Conservation (phyloP, 2,329 filamentous ascomycete species). For the Colletotrichum eremochloae region DNA sequence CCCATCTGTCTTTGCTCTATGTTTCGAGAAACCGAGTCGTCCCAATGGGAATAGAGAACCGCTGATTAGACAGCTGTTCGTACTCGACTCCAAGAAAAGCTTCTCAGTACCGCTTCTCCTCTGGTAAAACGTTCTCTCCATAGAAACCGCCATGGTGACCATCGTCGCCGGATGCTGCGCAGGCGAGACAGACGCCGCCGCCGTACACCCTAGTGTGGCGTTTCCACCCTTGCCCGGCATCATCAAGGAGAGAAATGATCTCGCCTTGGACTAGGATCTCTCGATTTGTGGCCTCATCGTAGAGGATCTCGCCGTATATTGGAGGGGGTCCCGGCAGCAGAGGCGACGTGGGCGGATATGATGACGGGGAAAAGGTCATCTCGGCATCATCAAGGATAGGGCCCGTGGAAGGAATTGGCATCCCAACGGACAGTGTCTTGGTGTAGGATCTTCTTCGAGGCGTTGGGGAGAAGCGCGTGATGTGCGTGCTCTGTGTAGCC, state of each 20-base stretch:
- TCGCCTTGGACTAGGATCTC: conserved; percentile 63
- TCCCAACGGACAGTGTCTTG: conserved; percentile 54
- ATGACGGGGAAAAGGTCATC: conserved; percentile 59
- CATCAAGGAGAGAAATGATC: conserved; percentile 63
- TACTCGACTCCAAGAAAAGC: background rate
- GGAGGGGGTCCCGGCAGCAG: conserved; percentile 63
- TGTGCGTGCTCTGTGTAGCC: conserved; percentile 43
- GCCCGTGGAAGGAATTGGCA: conserved; percentile 45
- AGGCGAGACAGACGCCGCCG: conserved; percentile 69
- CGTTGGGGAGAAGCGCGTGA: conserved; percentile 48
- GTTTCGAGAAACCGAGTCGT: conserved; percentile 4
- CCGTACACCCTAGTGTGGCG: conserved; percentile 72
- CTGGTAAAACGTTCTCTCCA: conserved; percentile 65
- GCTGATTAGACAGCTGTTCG: background rate
- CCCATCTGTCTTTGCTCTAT: conserved; percentile 24
- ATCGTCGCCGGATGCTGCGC: conserved; percentile 61
- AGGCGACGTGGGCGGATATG: conserved; percentile 63
- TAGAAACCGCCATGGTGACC: conserved; percentile 64
- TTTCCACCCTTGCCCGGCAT: conserved; percentile 65
- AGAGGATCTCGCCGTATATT: conserved; percentile 47
- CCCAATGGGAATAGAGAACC: conserved; percentile 10
- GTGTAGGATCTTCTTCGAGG: conserved; percentile 60
- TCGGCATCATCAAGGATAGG: conserved; percentile 41
- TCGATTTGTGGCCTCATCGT: conserved; percentile 46
- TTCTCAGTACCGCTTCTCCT: conserved; percentile 59